Percentiles rank a stretch among this genome's conserved stretches.
Evolutionary conservation across 257 asterid genomes (phyloP).

Genomic region (Solanum lycopersicoides): DNA sequence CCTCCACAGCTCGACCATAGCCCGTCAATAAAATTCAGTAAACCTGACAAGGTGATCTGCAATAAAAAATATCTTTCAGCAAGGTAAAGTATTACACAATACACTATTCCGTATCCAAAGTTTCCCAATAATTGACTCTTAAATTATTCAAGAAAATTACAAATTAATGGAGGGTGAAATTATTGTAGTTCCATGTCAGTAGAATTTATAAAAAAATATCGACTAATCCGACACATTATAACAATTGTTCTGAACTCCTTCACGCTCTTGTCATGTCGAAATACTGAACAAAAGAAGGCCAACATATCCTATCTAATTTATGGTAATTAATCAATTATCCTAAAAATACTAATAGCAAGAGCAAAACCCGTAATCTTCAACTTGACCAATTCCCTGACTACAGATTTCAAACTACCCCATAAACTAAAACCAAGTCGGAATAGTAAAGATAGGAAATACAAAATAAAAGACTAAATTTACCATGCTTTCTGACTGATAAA

Average conservation of each 20-base stretch:
- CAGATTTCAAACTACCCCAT: not conserved
- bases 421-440: not conserved
- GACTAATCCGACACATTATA: not conserved
- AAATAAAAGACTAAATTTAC: not conserved
- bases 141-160: not conserved
- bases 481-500: not conserved
- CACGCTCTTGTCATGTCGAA: not conserved
- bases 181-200: not conserved
- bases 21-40: slow-evolving; percentile 9
- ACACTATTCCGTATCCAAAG: not conserved
- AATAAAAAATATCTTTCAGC: not conserved
- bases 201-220: not conserved
- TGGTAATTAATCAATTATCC: not conserved
- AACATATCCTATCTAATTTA: not conserved
- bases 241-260: not conserved
- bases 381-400: not conserved
- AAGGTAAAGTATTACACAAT: not conserved
- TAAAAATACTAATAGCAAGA: not conserved
- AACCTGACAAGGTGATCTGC: not conserved
- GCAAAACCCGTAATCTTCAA: not conserved
- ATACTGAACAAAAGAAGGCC: not conserved
- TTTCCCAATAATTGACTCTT: not conserved
- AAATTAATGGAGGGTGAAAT: not conserved
- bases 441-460: not conserved
- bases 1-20: not conserved